Evolutionary conservation across 208 protist species (phyloP), one percentile per base, ranked within the genome.

Genomic region (Endotrypanum monterogeii): DNA sequence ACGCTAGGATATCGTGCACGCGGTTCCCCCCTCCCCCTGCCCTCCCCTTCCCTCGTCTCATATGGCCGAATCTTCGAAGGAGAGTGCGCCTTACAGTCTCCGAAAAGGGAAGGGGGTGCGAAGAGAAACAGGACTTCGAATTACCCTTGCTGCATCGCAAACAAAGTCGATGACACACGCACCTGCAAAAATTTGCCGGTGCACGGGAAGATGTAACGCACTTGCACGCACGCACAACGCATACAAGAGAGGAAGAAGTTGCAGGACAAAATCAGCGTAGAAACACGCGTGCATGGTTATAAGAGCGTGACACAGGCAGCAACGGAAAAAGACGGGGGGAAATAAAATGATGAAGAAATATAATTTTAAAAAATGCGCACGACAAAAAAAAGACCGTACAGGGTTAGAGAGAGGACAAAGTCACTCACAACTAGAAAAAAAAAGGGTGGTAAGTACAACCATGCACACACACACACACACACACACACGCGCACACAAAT

Each of bases 381-480:
- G 25, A 58, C 1, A 25, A 25, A 41, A 44, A 60, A 1, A 58
- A 58, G 12, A 48, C 48, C 44, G 51, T 58, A 71, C 44, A 71
- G 23, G 67, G 46, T 44, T 30, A 44, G n/a, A 44, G 32, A 69
- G 28, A 28, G 14, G 65, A 39, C 25, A 28, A 44, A 12, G 37
- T 1, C 14, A 1, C n/a, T 32, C 16, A 25, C 37, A 28, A 69
- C 37, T 28, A 56, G 39, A 28, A n/a, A 28, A 55, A 28, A 46
- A 41, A 46, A 3, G 32, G 8, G 41, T 18, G 16, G 6, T 5
- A 63, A 63, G 44, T 20, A 35, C 28, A 63, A 7, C 16, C 32
- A 35, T 56, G 25, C 52, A 56, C 52, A 56, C 52, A 56, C 58
- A 65, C 37, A 65, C 32, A 65, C 37, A 63, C 32, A 62, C 28